Conservation (phyloP, 164 flowering plant genomes). For the Vitis rupestris region DNA sequence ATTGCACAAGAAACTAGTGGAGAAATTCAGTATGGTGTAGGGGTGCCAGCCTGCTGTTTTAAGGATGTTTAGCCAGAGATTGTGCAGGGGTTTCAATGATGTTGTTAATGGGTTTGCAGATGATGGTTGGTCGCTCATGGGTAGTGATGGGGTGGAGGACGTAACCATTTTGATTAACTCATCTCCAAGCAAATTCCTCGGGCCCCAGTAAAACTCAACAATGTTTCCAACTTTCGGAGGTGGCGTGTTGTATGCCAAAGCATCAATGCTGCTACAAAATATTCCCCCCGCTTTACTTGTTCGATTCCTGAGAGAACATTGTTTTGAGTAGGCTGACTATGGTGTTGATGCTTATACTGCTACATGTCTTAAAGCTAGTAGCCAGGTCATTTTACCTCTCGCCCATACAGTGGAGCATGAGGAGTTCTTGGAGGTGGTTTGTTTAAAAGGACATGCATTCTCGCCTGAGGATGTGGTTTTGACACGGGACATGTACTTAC, state of each 20-base stretch:
- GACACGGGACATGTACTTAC: slow-evolving; percentile 61
- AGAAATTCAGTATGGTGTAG: slow-evolving; percentile 54
- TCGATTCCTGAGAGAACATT: slow-evolving; percentile 81
- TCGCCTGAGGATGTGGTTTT: slow-evolving; percentile 67
- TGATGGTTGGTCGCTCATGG: slow-evolving; percentile 82
- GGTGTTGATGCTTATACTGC: slow-evolving; percentile 77
- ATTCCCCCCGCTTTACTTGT: slow-evolving; percentile 84
- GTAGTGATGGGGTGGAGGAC: slow-evolving; percentile 76
- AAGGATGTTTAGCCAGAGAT: slow-evolving; percentile 68
- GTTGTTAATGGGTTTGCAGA: slow-evolving; percentile 83
- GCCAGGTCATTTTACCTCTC: slow-evolving; percentile 72
- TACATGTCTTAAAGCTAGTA: slow-evolving; percentile 53
- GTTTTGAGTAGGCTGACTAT: slow-evolving; percentile 85
- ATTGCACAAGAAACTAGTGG: slow-evolving; percentile 77
- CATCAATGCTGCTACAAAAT: slow-evolving; percentile 86
- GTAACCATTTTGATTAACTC: slow-evolving; percentile 71
- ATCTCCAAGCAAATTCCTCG: slow-evolving; percentile 52
- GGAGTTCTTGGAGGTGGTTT: slow-evolving; percentile 82
- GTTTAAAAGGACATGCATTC: slow-evolving; percentile 65
- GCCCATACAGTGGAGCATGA: slow-evolving; percentile 78
- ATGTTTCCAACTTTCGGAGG: slow-evolving; percentile 53
- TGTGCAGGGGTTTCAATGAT: slow-evolving; percentile 86
- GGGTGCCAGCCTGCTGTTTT: slow-evolving; percentile 84
- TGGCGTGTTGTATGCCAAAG: slow-evolving; percentile 81
- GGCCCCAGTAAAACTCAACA: slow-evolving; percentile 41